These are phyloP conservation scores for Hanseniaspora guilliermondii DNA, from an alignment of 805 yeast species.

Conservation along the genomic window DNA sequence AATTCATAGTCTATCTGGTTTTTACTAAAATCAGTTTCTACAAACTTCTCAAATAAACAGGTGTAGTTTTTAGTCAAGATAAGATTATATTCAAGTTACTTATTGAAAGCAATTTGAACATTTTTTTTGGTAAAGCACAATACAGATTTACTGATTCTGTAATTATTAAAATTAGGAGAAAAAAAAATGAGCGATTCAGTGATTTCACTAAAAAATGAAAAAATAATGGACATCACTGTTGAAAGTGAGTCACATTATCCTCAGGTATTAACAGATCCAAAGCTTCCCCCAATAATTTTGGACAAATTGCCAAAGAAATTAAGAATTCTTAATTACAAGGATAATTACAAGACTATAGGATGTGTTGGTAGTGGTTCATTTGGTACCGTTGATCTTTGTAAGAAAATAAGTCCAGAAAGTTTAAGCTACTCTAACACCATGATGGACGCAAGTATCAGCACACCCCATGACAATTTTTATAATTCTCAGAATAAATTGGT, in stretches of 20 bases:
- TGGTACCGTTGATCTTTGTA: slow-evolving; percentile 58
- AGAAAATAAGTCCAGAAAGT: slow-evolving; percentile 26
- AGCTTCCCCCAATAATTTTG: slow-evolving; percentile 9
- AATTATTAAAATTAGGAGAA: too few species aligned
- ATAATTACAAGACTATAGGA: slow-evolving; percentile 39
- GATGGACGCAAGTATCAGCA: slow-evolving; percentile 29
- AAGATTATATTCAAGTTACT: too few species aligned
- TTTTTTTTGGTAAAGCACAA: too few species aligned
- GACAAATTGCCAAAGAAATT: slow-evolving; percentile 9
- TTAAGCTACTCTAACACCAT: slow-evolving; percentile 31
- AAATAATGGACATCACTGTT: background rate
- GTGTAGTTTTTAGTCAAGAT: too few species aligned
- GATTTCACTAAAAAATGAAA: background rate
- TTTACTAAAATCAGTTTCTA: too few species aligned
- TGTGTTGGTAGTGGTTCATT: slow-evolving; percentile 64
- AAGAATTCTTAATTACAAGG: slow-evolving; percentile 28
- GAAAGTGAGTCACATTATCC: background rate
- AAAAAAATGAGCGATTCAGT: background rate
- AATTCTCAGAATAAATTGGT: slow-evolving; percentile 36
- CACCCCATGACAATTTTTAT: slow-evolving; percentile 24
- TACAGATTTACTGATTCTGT: too few species aligned
- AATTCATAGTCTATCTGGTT: too few species aligned
- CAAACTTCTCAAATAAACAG: too few species aligned
- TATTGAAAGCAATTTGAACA: too few species aligned
- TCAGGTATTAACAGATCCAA: slow-evolving; percentile 2